Evolutionary conservation across 2,329 filamentous ascomycete genomes (phyloP).

Genomic region (Hypomyces perniciosus): DNA sequence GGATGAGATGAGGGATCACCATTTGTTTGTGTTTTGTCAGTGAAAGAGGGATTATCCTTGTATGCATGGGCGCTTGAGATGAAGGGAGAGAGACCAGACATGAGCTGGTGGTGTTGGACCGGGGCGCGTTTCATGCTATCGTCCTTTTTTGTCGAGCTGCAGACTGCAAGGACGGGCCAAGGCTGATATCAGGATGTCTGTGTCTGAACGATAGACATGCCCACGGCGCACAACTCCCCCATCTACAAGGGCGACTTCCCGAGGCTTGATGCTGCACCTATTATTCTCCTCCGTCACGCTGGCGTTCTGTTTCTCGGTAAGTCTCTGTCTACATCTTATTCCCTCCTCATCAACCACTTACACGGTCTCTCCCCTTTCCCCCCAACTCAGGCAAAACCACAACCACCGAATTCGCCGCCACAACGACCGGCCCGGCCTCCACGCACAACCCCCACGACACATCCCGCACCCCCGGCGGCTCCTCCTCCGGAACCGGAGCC

Average conservation of each 20-base stretch:
- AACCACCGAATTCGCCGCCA: conserved; percentile 60
- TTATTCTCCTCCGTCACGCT: conserved; percentile 46
- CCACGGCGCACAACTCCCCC: conserved; percentile 49
- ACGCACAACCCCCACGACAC: conserved; percentile 61
- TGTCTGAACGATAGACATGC: conserved; percentile 39
- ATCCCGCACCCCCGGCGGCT: conserved; percentile 60
- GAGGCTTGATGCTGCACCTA: conserved; percentile 45
- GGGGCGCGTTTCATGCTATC: no score
- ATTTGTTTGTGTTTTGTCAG: not conserved
- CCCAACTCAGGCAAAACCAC: conserved; percentile 31
- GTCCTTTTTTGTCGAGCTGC: not conserved
- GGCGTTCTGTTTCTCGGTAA: conserved; percentile 50
- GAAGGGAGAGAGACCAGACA: not conserved
- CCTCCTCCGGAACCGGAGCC: conserved; percentile 60
- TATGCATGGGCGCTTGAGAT: not conserved
- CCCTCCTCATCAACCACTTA: not conserved
- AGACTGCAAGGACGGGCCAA: not conserved
- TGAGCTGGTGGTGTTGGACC: no score
- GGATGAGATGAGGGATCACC: not conserved
- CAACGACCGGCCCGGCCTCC: conserved; percentile 44
- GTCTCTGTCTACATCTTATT: not conserved
- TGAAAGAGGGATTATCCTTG: not conserved
- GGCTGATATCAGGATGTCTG: not conserved
- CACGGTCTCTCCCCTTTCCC: not conserved
- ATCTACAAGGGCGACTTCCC: conserved; percentile 44